A percentile compares a stretch with the other conserved stretches of the same genome.
phyloP scores from a whole-genome alignment of 805 yeast genomes.

The Ogataea trehaloabstinens region DNA sequence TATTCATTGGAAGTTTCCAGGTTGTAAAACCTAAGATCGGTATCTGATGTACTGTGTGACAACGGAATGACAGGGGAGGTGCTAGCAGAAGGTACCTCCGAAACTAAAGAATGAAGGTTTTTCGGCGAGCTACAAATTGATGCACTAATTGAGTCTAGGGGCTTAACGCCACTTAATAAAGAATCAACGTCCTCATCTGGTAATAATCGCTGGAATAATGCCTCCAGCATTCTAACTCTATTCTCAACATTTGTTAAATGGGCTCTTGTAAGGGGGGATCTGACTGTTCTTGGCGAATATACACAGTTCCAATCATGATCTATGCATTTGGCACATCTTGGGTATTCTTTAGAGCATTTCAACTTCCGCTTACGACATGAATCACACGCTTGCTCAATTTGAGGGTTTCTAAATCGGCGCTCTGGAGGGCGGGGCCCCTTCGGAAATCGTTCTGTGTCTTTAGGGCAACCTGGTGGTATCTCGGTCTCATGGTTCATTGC shows the following conservation, averaged over 20 bases:
- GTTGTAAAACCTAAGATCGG: slow-evolving; percentile 5
- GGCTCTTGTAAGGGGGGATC: slow-evolving; percentile 81
- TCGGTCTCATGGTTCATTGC: too few species aligned
- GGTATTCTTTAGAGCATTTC: slow-evolving; percentile 76
- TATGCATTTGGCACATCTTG: slow-evolving; percentile 72
- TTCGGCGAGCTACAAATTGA: slow-evolving; percentile 17
- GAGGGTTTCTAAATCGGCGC: slow-evolving; percentile 2
- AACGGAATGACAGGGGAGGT: background rate
- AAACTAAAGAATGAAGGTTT: slow-evolving; percentile 6
- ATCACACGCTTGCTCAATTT: slow-evolving; percentile 69
- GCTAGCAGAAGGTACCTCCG: background rate
- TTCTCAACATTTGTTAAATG: slow-evolving; percentile 75
- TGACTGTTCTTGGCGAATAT: slow-evolving; percentile 72
- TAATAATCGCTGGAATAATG: slow-evolving; percentile 38
- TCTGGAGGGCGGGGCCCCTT: background rate
- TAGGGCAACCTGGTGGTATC: too few species aligned
- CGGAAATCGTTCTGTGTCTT: background rate
- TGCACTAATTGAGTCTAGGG: slow-evolving; percentile 11
- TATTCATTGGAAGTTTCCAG: slow-evolving; percentile 29
- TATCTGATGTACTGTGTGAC: background rate
- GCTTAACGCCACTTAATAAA: slow-evolving; percentile 18
- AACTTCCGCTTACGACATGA: slow-evolving; percentile 78
- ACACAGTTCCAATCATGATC: slow-evolving; percentile 72
- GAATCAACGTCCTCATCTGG: slow-evolving; percentile 48
- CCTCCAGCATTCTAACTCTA: slow-evolving; percentile 46